Base-by-base conservation (phyloP, 2,329 filamentous ascomycete species). In the Aspergillus sojae region DNA sequence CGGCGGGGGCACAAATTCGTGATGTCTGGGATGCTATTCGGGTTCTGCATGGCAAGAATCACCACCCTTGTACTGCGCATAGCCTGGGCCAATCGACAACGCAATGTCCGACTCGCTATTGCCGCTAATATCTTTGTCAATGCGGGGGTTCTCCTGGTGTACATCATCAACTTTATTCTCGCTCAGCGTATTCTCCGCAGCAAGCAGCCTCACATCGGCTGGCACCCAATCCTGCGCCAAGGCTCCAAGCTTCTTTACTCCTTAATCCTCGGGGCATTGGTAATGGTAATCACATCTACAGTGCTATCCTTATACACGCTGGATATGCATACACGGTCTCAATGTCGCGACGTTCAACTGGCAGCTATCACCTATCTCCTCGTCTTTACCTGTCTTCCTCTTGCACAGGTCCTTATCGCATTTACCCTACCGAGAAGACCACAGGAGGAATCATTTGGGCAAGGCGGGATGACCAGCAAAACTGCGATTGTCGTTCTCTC, bases 131-230 rank as follows among this genome's bases (percentile, higher is more conserved):
- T 95, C 72, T 88, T 95, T 70, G 86, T 92, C 62, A 86, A 88
- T 52, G 89, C 90, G 0, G 92, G 92, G 48, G 88, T 93, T 19
- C 75, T 96, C 39, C 77, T 96, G 9, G 80, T 96, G 30, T 94
- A 91, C 77, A 79, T 94, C 70, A 81, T 93, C 77, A 95, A 96
- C 78, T 79, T 96, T 48, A 80, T 95, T 71, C 91, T 94, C 73
- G 79, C 89, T 0, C 91, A 93, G 77, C 88, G 93, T 53, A 83
- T 96, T 30, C 77, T 95, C 21, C 86, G 93, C 60, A 90, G 90
- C 5, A 86, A 87, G 53, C 91, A 94, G 71, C 91, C 92, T 0
- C 73, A 75, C 2, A 74, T 92, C 36, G 92, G 91, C 62, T 94
- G 92, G 91, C 83, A 86, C 65, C 81, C 78, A 28, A 70, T 78